Evolutionary conservation across 371 early-diverging fungal genomes (phyloP).

Genomic region (Mortierella sp.): DNA sequence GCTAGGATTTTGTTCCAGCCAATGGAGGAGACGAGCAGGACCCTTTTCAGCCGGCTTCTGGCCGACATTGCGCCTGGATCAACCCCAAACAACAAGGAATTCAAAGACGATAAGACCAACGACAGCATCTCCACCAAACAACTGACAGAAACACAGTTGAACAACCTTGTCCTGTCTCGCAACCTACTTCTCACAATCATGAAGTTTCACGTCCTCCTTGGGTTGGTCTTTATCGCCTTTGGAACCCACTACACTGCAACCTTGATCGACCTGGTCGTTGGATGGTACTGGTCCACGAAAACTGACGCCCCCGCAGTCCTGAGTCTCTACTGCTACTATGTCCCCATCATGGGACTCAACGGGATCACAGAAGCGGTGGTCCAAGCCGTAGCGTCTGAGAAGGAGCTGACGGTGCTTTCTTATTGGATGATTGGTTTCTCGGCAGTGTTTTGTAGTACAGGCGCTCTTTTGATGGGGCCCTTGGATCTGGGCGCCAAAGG

Average conservation of each 20-base stretch:
- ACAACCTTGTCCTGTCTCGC: conserved; percentile 59
- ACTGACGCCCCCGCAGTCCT: conserved; percentile 71
- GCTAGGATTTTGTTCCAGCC: conserved; percentile 94
- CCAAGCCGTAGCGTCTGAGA: conserved; percentile 83
- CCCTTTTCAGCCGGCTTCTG: conserved; percentile 80
- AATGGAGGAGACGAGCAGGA: conserved; percentile 91
- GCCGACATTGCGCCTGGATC: conserved; percentile 27
- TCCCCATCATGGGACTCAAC: conserved; percentile 95
- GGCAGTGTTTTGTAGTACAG: conserved; percentile 74
- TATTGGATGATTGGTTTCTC: conserved; percentile 85
- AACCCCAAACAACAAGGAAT: not conserved
- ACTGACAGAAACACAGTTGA: conserved; percentile 26
- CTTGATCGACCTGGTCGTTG: conserved; percentile 80
- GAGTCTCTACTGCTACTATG: conserved; percentile 85
- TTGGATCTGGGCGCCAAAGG: conserved; percentile 81
- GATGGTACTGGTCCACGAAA: conserved; percentile 70
- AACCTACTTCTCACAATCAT: conserved; percentile 75
- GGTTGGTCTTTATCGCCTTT: conserved; percentile 84
- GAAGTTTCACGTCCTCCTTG: conserved; percentile 84
- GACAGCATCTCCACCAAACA: not conserved
- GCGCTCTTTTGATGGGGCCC: conserved; percentile 69
- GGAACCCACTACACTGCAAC: conserved; percentile 87
- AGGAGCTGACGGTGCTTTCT: conserved; percentile 73
- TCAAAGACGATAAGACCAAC: conserved; percentile 8
- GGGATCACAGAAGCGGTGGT: conserved; percentile 96